Conservation (phyloP, 2,329 filamentous ascomycete genomes). For the Lachnellula hyalina region DNA sequence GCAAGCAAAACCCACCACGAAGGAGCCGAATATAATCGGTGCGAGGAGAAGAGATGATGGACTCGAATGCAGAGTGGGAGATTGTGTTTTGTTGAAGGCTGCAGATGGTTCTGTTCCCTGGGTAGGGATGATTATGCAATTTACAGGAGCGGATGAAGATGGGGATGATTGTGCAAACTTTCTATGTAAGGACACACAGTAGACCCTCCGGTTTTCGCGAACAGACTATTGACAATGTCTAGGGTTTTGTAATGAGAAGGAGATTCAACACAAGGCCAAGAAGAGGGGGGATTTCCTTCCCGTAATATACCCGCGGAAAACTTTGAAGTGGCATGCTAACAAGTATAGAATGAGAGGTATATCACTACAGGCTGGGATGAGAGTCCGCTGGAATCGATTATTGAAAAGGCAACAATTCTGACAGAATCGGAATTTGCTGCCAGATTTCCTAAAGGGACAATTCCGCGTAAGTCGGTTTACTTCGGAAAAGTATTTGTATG, state of each 20-base stretch:
- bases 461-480: slow-evolving; percentile 67
- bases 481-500: slow-evolving; percentile 87
- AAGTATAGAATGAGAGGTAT: slow-evolving; percentile 76
- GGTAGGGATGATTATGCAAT: slow-evolving; percentile 84
- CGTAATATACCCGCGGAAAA: slow-evolving; percentile 39
- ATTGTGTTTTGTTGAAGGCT: slow-evolving; percentile 81
- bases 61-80: slow-evolving; percentile 77
- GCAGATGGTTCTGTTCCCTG: slow-evolving; percentile 83
- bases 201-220: not conserved
- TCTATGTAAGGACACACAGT: slow-evolving; percentile 48
- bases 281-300: slow-evolving; percentile 75
- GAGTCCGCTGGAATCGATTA: slow-evolving; percentile 84
- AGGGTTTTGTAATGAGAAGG: slow-evolving; percentile 85
- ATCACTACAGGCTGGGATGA: slow-evolving; percentile 82
- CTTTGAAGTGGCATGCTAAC: slow-evolving; percentile 4
- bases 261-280: slow-evolving; percentile 77
- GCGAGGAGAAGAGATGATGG: slow-evolving; percentile 64
- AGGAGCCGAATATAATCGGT: slow-evolving; percentile 47
- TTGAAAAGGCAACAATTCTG: slow-evolving; percentile 77
- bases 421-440: slow-evolving; percentile 64
- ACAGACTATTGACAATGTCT: slow-evolving; percentile 4
- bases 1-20: slow-evolving; percentile 23
- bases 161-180: slow-evolving; percentile 79
- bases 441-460: slow-evolving; percentile 67
- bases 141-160: slow-evolving; percentile 67